Percentiles rank a stretch among this genome's conserved stretches.
phyloP scores from a whole-genome alignment of 2,329 filamentous ascomycete species.

The Penicillium capsulatum region DNA sequence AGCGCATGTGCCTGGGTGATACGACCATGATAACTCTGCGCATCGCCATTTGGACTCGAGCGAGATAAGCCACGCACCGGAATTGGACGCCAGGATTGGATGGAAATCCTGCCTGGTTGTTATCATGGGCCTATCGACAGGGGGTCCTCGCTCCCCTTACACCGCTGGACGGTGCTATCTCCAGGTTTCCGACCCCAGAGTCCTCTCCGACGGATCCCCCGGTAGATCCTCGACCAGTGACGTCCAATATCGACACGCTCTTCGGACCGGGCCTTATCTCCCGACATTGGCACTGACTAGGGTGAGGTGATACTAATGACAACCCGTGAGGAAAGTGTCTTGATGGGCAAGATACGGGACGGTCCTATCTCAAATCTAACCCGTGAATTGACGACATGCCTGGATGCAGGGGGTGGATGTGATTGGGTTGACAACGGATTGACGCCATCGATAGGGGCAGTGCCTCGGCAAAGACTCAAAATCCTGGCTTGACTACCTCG shows the following conservation, averaged over 20 bases:
- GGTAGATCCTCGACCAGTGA: conserved; percentile 14
- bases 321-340: too few species aligned
- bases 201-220: conserved; percentile 11
- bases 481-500: too few species aligned
- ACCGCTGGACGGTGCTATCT: conserved; percentile 17
- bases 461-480: too few species aligned
- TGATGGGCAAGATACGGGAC: background rate
- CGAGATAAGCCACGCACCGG: conserved; percentile 12
- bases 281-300: background rate
- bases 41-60: conserved; percentile 5
- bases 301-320: background rate
- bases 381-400: background rate
- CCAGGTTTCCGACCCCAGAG: conserved; percentile 22
- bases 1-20: conserved; percentile 8
- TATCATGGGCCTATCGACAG: conserved; percentile 5
- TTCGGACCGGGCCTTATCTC: conserved; percentile 9
- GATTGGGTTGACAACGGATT: background rate
- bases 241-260: conserved; percentile 1
- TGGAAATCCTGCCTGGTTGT: background rate
- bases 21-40: conserved; percentile 15
- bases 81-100: conserved; percentile 2
- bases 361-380: background rate
- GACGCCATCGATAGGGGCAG: conserved; percentile 2
- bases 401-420: background rate
- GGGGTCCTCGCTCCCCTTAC: conserved; percentile 1